These are phyloP conservation scores for Serendipita sp. DNA, from an alignment of 768 basidiomycete genomes.

Conservation along the genomic window DNA sequence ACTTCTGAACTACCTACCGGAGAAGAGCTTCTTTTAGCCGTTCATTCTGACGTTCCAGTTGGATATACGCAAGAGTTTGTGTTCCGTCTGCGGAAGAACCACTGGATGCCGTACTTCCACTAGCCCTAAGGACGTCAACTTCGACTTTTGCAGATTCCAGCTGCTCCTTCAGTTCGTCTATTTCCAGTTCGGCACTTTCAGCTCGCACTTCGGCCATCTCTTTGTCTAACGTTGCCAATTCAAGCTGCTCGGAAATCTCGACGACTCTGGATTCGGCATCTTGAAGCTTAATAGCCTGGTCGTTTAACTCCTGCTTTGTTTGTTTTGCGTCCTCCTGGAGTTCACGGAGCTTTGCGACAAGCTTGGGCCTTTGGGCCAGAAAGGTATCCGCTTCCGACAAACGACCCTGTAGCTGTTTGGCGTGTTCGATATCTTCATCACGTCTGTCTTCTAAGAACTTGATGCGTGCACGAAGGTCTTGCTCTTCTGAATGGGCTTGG, in stretches of 20 bases:
- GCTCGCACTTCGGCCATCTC: slow-evolving; percentile 92
- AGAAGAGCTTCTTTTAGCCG: slow-evolving; percentile 87
- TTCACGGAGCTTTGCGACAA: slow-evolving; percentile 72
- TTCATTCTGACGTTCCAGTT: slow-evolving; percentile 94
- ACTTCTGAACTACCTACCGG: slow-evolving; percentile 29
- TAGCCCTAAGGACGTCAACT: slow-evolving; percentile 49
- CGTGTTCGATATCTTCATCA: slow-evolving; percentile 66
- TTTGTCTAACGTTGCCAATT: slow-evolving; percentile 90
- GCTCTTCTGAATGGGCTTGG: slow-evolving; percentile 29
- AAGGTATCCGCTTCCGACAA: slow-evolving; percentile 73
- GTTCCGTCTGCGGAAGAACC: slow-evolving; percentile 15
- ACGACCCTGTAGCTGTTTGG: slow-evolving; percentile 74
- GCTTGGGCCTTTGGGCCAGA: slow-evolving; percentile 70
- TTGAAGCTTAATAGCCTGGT: slow-evolving; percentile 52
- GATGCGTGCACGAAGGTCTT: slow-evolving; percentile 70
- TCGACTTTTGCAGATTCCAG: slow-evolving; percentile 72
- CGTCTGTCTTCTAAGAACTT: slow-evolving; percentile 77
- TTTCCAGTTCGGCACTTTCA: slow-evolving; percentile 59
- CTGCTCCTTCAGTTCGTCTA: slow-evolving; percentile 66
- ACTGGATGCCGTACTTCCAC: slow-evolving; percentile 26
- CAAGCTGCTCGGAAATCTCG: slow-evolving; percentile 78
- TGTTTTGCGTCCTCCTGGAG: slow-evolving; percentile 67
- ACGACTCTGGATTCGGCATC: slow-evolving; percentile 51
- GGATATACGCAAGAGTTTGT: slow-evolving; percentile 34
- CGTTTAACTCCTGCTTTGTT: slow-evolving; percentile 59